These are phyloP conservation scores for Lactifluus pinguis DNA, from an alignment of 768 basidiomycete genomes.

Conservation along the genomic window DNA sequence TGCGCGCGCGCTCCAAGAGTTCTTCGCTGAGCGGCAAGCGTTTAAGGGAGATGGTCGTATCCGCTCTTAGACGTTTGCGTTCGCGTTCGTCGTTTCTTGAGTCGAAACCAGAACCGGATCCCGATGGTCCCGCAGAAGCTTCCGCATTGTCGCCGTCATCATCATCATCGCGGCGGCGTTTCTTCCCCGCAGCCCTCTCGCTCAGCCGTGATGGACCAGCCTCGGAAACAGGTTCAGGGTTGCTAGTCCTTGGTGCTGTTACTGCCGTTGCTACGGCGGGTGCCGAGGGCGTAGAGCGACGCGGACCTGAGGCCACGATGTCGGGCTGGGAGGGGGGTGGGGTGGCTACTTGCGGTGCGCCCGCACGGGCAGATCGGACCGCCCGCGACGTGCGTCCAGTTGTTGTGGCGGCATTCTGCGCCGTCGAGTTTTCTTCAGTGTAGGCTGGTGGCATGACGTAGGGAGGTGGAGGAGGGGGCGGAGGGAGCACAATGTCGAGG, in stretches of 20 bases:
- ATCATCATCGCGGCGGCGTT: constrained; percentile 2
- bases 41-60: not conserved
- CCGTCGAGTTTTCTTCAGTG: not conserved
- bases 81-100: not conserved
- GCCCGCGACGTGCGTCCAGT: not conserved
- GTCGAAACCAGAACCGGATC: not conserved
- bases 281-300: not conserved
- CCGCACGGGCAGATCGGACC: not conserved
- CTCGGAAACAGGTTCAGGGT: not conserved
- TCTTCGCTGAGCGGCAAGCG: not conserved
- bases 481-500: not conserved
- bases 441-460: not conserved
- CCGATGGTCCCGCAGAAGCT: not conserved
- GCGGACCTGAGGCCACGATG: not conserved
- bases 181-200: constrained; percentile 7
- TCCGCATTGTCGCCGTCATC: no score
- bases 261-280: not conserved
- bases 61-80: not conserved
- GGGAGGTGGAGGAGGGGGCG: not conserved
- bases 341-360: not conserved
- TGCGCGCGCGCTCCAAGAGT: not conserved
- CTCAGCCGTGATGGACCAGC: not conserved
- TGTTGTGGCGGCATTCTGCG: not conserved
- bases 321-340: not conserved
- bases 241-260: no score